These are phyloP conservation scores for Dactylellina cionopaga DNA, from an alignment of 2,329 filamentous ascomycete genomes.

Conservation along the genomic window DNA sequence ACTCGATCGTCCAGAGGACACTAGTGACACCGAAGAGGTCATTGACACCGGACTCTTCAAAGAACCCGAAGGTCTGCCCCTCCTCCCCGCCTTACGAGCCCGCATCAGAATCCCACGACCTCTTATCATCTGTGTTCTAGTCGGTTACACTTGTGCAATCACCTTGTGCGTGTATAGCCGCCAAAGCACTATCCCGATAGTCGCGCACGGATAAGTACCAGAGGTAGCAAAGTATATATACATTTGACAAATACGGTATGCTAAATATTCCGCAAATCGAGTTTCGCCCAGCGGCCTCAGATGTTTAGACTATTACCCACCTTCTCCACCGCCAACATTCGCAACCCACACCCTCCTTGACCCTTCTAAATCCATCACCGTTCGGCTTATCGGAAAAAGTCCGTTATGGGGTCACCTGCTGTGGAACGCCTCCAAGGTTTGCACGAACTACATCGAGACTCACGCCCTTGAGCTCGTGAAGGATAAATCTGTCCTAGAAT, in stretches of 20 bases:
- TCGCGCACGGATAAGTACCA: too few species aligned
- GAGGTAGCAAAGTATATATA: too few species aligned
- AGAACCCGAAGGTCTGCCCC: conserved; percentile 43
- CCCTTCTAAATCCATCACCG: conserved; percentile 66
- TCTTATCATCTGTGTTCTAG: conserved; percentile 5
- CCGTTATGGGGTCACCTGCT: conserved; percentile 89
- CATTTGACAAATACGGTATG: too few species aligned
- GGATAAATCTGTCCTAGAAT: conserved; percentile 79
- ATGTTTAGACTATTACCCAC: conserved; percentile 74
- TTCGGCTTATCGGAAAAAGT: conserved; percentile 86
- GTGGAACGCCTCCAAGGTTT: conserved; percentile 87
- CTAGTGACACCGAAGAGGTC: conserved; percentile 22
- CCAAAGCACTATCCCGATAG: too few species aligned
- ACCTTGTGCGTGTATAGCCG: too few species aligned
- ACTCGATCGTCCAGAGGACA: neutral
- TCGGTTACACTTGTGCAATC: too few species aligned
- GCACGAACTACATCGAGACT: conserved; percentile 80
- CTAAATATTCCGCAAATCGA: too few species aligned
- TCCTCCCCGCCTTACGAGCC: neutral
- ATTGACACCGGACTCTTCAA: conserved; percentile 18
- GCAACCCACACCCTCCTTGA: conserved; percentile 77
- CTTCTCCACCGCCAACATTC: conserved; percentile 78
- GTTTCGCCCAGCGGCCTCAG: neutral
- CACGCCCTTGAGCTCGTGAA: conserved; percentile 70
- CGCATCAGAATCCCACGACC: neutral